These are phyloP conservation scores for Irpex rosettiformis DNA, from an alignment of 1,284 basidiomycete genomes.

Conservation along the genomic window DNA sequence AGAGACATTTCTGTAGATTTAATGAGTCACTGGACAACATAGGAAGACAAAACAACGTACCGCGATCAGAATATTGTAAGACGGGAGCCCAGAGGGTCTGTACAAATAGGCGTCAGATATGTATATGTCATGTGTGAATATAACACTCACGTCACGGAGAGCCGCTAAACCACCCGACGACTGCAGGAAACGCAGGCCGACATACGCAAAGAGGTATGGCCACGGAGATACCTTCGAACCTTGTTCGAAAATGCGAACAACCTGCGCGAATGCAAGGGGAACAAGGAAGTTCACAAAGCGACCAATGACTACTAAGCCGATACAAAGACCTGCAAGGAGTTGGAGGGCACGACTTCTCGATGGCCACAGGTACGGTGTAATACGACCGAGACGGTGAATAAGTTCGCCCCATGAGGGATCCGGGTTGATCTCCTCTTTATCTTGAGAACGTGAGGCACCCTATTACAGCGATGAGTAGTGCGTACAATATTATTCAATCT, in stretches of 20 bases:
- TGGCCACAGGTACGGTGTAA: slow-evolving; percentile 84
- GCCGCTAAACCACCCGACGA: slow-evolving; percentile 70
- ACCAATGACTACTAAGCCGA: slow-evolving; percentile 67
- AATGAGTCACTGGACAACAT: not conserved
- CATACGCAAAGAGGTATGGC: slow-evolving; percentile 62
- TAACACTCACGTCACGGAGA: slow-evolving; percentile 54
- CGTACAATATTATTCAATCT: not conserved
- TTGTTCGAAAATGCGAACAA: slow-evolving; percentile 61
- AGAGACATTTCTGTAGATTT: slow-evolving; percentile 66
- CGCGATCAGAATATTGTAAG: slow-evolving; percentile 81
- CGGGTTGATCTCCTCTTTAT: slow-evolving; percentile 54
- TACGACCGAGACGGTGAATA: slow-evolving; percentile 51
- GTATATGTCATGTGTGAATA: not conserved
- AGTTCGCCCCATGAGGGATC: slow-evolving; percentile 69
- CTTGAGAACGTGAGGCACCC: slow-evolving; percentile 21
- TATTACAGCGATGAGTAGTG: slow-evolving; percentile 1
- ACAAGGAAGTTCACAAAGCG: slow-evolving; percentile 73
- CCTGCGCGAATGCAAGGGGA: slow-evolving; percentile 69
- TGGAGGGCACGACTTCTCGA: slow-evolving; percentile 63
- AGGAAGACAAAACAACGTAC: slow-evolving; percentile 27
- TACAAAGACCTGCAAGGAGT: slow-evolving; percentile 65
- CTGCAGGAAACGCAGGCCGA: slow-evolving; percentile 61
- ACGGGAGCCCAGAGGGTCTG: slow-evolving; percentile 79
- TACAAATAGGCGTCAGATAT: slow-evolving; percentile 2
- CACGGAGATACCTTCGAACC: slow-evolving; percentile 46